A percentile compares a stretch with the other conserved stretches of the same genome.
phyloP scores from a whole-genome alignment of 164 flowering plant species.

The Magnolia changhungtana region DNA sequence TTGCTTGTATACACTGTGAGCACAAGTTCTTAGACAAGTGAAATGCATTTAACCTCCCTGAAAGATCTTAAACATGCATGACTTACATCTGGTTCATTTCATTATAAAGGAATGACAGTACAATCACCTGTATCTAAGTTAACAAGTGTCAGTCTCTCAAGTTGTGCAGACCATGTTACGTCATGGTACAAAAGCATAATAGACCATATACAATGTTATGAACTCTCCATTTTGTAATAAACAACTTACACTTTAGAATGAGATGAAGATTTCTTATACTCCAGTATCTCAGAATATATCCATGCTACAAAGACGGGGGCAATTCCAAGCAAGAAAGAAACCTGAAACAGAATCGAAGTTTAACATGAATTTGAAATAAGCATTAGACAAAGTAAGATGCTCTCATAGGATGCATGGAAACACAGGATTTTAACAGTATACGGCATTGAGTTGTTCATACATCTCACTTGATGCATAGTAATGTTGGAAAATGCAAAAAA shows the following conservation, averaged over 20 bases:
- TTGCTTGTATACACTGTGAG: too few relatives aligned
- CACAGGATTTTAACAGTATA: neutral
- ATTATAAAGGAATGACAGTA: too few relatives aligned
- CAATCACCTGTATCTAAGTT: too few relatives aligned
- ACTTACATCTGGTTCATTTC: too few relatives aligned
- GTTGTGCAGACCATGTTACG: too few relatives aligned
- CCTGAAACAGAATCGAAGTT: conserved; percentile 34
- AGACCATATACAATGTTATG: too few relatives aligned
- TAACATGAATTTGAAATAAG: neutral
- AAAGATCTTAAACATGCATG: too few relatives aligned
- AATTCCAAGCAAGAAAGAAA: conserved; percentile 81
- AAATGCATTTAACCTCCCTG: too few relatives aligned
- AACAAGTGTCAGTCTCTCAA: too few relatives aligned
- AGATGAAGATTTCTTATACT: conserved; percentile 51
- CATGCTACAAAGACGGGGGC: conserved; percentile 75
- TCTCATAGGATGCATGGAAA: neutral
- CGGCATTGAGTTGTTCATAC: neutral
- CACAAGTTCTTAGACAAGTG: too few relatives aligned
- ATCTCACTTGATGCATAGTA: neutral
- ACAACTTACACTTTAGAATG: conserved; percentile 76
- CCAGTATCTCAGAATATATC: conserved; percentile 84
- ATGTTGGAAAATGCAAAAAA: neutral
- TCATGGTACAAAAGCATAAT: too few relatives aligned
- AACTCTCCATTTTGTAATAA: too few relatives aligned
- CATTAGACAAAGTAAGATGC: neutral